Evolutionary conservation across 108 stramenopile species (phyloP).

Genomic region (Fistulifera solaris): DNA sequence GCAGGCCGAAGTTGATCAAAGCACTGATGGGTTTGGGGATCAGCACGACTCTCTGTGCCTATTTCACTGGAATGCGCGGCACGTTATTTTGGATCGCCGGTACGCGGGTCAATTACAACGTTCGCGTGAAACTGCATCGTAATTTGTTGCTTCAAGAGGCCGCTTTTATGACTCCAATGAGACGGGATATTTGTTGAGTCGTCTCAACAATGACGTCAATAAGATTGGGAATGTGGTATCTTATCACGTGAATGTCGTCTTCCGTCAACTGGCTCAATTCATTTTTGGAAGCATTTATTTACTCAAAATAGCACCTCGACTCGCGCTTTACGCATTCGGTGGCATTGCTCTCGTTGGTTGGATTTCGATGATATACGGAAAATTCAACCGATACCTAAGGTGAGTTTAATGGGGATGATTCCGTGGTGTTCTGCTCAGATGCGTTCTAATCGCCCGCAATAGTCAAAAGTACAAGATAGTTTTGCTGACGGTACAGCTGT

Average conservation of each 20-base stretch:
- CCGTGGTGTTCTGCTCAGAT: too few species aligned
- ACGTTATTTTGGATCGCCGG: conserved; percentile 84
- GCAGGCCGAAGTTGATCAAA: conserved; percentile 25
- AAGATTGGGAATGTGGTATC: conserved; percentile 77
- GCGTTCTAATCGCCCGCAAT: conserved; percentile 5
- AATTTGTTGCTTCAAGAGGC: conserved; percentile 81
- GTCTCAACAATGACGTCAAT: conserved; percentile 80
- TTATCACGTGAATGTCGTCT: conserved; percentile 74
- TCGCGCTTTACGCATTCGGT: conserved; percentile 56
- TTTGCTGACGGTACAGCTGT: conserved; percentile 75
- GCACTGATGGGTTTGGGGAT: conserved; percentile 55
- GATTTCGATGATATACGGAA: conserved; percentile 63
- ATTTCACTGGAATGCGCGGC: conserved; percentile 76
- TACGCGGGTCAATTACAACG: conserved; percentile 51
- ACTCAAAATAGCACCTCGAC: conserved; percentile 45
- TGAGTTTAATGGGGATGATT: too few species aligned
- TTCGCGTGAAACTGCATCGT: conserved; percentile 77
- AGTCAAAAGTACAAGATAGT: conserved; percentile 66
- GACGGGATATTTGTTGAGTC: conserved; percentile 66
- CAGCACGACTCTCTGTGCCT: conserved; percentile 44
- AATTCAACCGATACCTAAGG: conserved; percentile 18
- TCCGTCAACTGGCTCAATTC: conserved; percentile 75
- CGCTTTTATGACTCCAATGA: conserved; percentile 78
- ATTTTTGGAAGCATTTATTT: conserved; percentile 65
- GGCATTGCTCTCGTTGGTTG: conserved; percentile 61